phyloP scores from a whole-genome alignment of 768 basidiomycete genomes.

The Boletus fagicola region DNA sequence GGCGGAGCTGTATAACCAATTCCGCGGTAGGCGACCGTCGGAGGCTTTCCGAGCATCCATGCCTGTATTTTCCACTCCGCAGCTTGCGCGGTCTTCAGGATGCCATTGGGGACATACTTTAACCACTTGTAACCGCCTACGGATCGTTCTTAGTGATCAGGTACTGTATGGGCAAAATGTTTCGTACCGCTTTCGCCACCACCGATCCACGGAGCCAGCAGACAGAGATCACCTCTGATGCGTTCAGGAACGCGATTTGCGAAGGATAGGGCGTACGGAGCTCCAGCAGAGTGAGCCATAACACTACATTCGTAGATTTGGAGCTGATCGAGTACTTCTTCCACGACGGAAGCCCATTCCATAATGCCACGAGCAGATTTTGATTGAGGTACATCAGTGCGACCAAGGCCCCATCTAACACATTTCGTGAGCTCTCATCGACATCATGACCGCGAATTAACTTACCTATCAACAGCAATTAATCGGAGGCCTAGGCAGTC shows the following conservation, averaged over 20 bases:
- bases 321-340: slow-evolving; percentile 83
- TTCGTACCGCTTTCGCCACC: slow-evolving; percentile 80
- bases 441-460: slow-evolving; percentile 1
- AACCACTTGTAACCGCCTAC: slow-evolving; percentile 91
- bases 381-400: slow-evolving; percentile 66
- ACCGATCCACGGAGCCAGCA: slow-evolving; percentile 97
- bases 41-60: slow-evolving; percentile 97
- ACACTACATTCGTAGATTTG: slow-evolving; percentile 79
- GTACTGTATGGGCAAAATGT: background rate
- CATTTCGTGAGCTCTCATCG: slow-evolving; percentile 10
- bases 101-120: slow-evolving; percentile 90
- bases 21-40: slow-evolving; percentile 77
- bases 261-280: slow-evolving; percentile 90
- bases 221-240: slow-evolving; percentile 78
- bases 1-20: slow-evolving; percentile 71
- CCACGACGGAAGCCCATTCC: slow-evolving; percentile 89
- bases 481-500: slow-evolving; percentile 80
- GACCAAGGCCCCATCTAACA: slow-evolving; percentile 86
- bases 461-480: slow-evolving; percentile 90
- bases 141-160: slow-evolving; percentile 14
- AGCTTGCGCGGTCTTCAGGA: slow-evolving; percentile 92
- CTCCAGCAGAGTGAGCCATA: slow-evolving; percentile 94
- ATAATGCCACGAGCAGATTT: slow-evolving; percentile 75
- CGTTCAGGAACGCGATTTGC: slow-evolving; percentile 73
- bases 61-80: slow-evolving; percentile 97